Percentiles rank a stretch among this genome's conserved stretches.
These are phyloP conservation scores for Quillaja saponaria DNA, from an alignment of 306 rosid species.

Conservation along the genomic window DNA sequence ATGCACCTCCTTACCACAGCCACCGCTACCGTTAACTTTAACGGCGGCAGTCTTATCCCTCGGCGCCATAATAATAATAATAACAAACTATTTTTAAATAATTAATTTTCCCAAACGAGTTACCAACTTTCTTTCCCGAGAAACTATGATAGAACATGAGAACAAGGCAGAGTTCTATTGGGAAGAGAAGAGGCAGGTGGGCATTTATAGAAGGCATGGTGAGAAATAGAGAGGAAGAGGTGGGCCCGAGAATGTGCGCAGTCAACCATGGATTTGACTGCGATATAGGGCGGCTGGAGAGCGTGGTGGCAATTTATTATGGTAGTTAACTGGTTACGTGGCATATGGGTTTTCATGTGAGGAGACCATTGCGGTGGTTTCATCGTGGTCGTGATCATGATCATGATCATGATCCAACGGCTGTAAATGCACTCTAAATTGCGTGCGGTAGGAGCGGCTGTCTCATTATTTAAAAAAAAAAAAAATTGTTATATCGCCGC, in stretches of 20 bases:
- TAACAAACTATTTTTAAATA: background rate
- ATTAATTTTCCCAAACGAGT: background rate
- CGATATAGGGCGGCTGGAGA: conserved; percentile 44
- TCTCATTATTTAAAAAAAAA: too few species aligned
- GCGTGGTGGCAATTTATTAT: conserved; percentile 35
- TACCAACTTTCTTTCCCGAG: too few species aligned
- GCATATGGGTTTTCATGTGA: conserved; percentile 53
- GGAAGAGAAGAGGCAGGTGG: conserved; percentile 17
- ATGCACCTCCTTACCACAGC: conserved; percentile 73
- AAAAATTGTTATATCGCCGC: too few species aligned
- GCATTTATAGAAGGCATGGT: conserved; percentile 6
- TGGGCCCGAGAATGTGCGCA: too few species aligned
- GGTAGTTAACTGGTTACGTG: conserved; percentile 59
- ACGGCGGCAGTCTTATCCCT: conserved; percentile 50
- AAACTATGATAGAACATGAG: too few species aligned
- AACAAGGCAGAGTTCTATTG: conserved; percentile 35
- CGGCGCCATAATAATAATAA: conserved; percentile 62
- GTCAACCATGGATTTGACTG: conserved; percentile 77
- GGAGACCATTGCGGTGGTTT: conserved; percentile 26
- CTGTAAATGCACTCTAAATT: conserved; percentile 26
- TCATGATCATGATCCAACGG: conserved; percentile 44
- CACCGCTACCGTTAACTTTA: conserved; percentile 29
- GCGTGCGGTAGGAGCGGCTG: too few species aligned
- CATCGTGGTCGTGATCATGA: conserved; percentile 35
- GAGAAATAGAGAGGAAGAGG: conserved; percentile 9